A percentile compares a stretch with the other conserved stretches of the same genome.
Evolutionary conservation across 2,329 filamentous ascomycete species (phyloP).

Genomic region (Diaporthe vexans): DNA sequence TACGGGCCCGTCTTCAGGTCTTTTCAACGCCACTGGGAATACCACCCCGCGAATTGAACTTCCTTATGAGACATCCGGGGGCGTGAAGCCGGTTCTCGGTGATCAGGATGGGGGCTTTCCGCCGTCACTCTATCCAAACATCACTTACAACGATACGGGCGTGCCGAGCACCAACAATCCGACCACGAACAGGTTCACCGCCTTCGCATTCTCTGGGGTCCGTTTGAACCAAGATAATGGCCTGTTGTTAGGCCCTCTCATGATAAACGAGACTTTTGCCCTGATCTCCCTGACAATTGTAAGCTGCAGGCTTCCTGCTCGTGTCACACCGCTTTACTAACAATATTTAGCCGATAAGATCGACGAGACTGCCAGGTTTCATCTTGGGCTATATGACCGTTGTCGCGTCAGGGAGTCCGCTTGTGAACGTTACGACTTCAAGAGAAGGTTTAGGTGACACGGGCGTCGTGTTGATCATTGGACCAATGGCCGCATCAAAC

Average conservation of each 20-base stretch:
- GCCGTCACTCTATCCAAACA: conserved; percentile 80
- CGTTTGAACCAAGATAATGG: conserved; percentile 65
- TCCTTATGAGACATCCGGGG: conserved; percentile 72
- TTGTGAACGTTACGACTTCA: conserved; percentile 74
- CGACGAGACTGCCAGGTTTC: conserved; percentile 71
- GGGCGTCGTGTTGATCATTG: conserved; percentile 79
- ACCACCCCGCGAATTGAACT: conserved; percentile 67
- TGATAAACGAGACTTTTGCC: conserved; percentile 79
- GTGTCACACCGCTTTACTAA: not conserved
- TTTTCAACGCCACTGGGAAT: conserved; percentile 75
- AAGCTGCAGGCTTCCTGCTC: not conserved
- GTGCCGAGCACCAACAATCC: conserved; percentile 57
- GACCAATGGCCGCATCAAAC: conserved; percentile 77
- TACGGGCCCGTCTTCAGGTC: conserved; percentile 66
- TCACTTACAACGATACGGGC: conserved; percentile 72
- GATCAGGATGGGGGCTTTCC: conserved; percentile 78
- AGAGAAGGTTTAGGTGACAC: conserved; percentile 78
- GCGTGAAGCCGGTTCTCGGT: conserved; percentile 71
- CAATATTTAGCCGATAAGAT: conserved; percentile 71
- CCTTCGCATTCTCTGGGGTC: conserved; percentile 64
- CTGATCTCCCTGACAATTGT: conserved; percentile 82
- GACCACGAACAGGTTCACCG: conserved; percentile 58
- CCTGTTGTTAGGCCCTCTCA: conserved; percentile 82
- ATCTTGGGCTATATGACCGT: conserved; percentile 89
- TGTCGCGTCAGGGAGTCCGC: conserved; percentile 76